Base-by-base conservation (phyloP, 306 rosid genomes). In the Elaeagnus macrophylla region DNA sequence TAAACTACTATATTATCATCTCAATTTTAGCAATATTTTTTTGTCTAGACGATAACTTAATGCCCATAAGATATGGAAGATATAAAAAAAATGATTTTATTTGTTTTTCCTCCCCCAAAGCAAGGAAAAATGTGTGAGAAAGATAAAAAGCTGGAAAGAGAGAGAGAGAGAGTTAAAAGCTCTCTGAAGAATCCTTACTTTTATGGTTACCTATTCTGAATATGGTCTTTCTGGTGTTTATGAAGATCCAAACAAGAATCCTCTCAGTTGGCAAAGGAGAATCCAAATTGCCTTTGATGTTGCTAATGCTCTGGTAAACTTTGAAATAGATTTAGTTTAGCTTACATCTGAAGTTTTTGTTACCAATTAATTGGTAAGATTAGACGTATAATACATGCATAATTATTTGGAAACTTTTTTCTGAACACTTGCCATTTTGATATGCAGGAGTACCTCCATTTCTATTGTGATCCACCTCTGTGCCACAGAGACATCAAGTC, bases 371-470 rank as follows among this genome's bases (percentile, higher is more conserved):
- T 20, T 37, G 54, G n/a, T 40, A 17, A 44, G 49, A 42, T 25
- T 38, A 37, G 12, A 12, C 40, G 18, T 39, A 12, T 13, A 20
- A 51, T 17, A 9, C 56, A 11, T 10, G 15, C 37, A 49, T 37
- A 12, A 35, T n/a, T n/a, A 42, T 46, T 6, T 15, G 40, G 46
- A 50, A 39, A 37, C 45, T 43, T 60, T 54, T 56, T 63, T 9
- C 12, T 59, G 61, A 58, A 47, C 35, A 38, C 66, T 53, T 70
- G 32, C 54, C 62, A 59, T 56, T 53, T 61, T 59, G 51, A 37
- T 73, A 45, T 65, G 82, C 89, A 91, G 99, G 99, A 91, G 74
- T 91, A 93, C 78, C 99, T 91, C 56, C 99, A 91, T 72, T 91
- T 80, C 67, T 91, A 91, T 64, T 91, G 99, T 37, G 89, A 91